phyloP scores from a whole-genome alignment of 2,329 filamentous ascomycete species.

The Graphilbum sp. region DNA sequence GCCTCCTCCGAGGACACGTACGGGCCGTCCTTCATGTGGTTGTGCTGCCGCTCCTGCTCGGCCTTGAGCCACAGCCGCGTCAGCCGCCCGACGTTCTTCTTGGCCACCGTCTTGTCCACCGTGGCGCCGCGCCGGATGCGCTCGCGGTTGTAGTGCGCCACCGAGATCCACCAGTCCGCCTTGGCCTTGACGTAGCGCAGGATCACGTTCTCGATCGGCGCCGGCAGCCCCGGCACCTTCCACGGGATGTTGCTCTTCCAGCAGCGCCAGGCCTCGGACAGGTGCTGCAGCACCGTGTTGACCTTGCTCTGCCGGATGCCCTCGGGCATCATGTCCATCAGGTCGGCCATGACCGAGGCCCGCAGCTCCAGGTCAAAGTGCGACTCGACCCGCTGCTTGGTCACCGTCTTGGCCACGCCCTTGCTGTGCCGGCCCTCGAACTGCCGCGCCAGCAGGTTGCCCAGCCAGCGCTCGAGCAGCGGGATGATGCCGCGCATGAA shows the following conservation, averaged over 20 bases:
- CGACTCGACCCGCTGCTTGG: slow-evolving; percentile 96
- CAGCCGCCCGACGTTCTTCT: slow-evolving; percentile 93
- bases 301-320: slow-evolving; percentile 99
- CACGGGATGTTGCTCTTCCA: slow-evolving; percentile 99
- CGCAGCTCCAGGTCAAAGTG: slow-evolving; percentile 96
- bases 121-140: slow-evolving; percentile 91
- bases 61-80: slow-evolving; percentile 95
- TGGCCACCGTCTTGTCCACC: slow-evolving; percentile 96
- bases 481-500: slow-evolving; percentile 99
- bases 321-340: slow-evolving; percentile 99
- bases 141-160: slow-evolving; percentile 97
- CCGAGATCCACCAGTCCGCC: slow-evolving; percentile 99
- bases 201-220: slow-evolving; percentile 97
- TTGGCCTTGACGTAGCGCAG: slow-evolving; percentile 97
- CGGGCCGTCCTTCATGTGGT: slow-evolving; percentile 97
- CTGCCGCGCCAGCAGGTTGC: slow-evolving; percentile 88
- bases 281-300: slow-evolving; percentile 90
- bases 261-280: slow-evolving; percentile 96
- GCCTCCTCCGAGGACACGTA: slow-evolving; percentile 98
- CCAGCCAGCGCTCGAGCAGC: slow-evolving; percentile 89
- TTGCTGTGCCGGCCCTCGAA: slow-evolving; percentile 98
- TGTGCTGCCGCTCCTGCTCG: slow-evolving; percentile 96
- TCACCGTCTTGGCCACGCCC: slow-evolving; percentile 96
- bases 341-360: slow-evolving; percentile 94
- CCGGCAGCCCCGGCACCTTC: slow-evolving; percentile 94